Conservation (phyloP, 768 basidiomycete species). For the Ramaria sp. region DNA sequence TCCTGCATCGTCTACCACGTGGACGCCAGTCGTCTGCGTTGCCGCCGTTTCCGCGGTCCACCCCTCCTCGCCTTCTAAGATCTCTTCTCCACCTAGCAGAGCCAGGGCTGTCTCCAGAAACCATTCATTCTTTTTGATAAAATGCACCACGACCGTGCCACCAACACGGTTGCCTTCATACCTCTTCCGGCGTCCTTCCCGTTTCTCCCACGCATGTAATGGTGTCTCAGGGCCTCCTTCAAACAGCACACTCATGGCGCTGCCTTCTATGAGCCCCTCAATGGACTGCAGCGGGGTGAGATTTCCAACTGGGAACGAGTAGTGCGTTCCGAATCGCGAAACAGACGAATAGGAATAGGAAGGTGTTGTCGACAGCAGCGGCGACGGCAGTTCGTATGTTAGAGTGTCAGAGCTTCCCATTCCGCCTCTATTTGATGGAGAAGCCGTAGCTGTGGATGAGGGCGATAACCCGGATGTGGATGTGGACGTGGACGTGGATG, state of each 20-base stretch:
- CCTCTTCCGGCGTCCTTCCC: conserved; percentile 57
- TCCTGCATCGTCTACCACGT: neutral
- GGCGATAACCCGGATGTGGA: neutral
- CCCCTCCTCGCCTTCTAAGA: conserved; percentile 12
- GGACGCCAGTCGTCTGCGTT: neutral
- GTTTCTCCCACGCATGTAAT: conserved; percentile 56
- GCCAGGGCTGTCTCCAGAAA: conserved; percentile 89
- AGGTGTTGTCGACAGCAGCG: conserved; percentile 30
- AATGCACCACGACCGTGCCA: conserved; percentile 93
- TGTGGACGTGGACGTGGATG: neutral
- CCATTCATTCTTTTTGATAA: conserved; percentile 96
- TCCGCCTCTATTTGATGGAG: neutral
- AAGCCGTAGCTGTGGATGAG: neutral
- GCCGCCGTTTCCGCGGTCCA: neutral
- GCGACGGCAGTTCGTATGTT: conserved; percentile 14
- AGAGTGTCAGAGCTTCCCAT: neutral
- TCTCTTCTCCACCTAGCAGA: conserved; percentile 69
- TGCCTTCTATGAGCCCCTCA: conserved; percentile 91
- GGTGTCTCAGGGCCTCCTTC: conserved; percentile 47
- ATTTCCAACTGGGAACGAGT: conserved; percentile 56
- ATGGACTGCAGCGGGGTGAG: conserved; percentile 62
- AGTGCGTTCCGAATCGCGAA: conserved; percentile 71
- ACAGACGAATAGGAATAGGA: conserved; percentile 78
- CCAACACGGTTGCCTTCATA: conserved; percentile 68
- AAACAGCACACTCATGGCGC: conserved; percentile 61